phyloP scores from a whole-genome alignment of 2,329 filamentous ascomycete species.

The Uncinocarpus reesii region DNA sequence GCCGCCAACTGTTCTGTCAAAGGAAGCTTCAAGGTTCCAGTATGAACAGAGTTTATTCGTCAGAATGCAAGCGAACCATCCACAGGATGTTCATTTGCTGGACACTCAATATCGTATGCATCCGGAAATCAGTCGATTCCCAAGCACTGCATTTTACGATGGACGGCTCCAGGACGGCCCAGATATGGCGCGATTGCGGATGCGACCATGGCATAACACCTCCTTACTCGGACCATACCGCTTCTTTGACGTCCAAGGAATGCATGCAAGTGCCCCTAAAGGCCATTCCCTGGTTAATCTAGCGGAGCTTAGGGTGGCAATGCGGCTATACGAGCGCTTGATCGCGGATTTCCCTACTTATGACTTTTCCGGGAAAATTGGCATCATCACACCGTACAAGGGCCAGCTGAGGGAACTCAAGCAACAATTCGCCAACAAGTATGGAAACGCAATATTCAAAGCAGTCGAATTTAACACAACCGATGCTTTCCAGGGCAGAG shows the following conservation, averaged over 20 bases:
- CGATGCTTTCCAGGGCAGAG: constrained; percentile 92
- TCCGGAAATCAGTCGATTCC: constrained; percentile 86
- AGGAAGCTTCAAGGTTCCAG: constrained; percentile 80
- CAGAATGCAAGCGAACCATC: constrained; percentile 90
- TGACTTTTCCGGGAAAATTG: constrained; percentile 73
- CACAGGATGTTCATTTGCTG: constrained; percentile 80
- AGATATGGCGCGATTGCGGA: constrained; percentile 66
- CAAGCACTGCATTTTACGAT: constrained; percentile 87
- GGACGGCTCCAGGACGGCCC: constrained; percentile 72
- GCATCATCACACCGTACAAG: constrained; percentile 97
- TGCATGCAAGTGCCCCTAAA: constrained; percentile 67
- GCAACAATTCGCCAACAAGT: constrained; percentile 59
- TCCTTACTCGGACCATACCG: constrained; percentile 79
- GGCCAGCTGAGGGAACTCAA: constrained; percentile 77
- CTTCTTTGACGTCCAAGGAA: constrained; percentile 91
- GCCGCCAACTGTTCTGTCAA: constrained; percentile 88
- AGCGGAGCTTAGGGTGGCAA: constrained; percentile 74
- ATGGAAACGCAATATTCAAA: constrained; percentile 63
- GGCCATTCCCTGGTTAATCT: constrained; percentile 86
- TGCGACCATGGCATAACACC: constrained; percentile 75
- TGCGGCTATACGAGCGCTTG: constrained; percentile 74
- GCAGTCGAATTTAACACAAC: constrained; percentile 96
- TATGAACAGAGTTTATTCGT: constrained; percentile 98
- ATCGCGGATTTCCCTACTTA: constrained; percentile 57
- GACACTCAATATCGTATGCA: constrained; percentile 99